Base-by-base conservation (phyloP, 1,284 basidiomycete genomes). In the Sporisorium iseilematis-ciliati region DNA sequence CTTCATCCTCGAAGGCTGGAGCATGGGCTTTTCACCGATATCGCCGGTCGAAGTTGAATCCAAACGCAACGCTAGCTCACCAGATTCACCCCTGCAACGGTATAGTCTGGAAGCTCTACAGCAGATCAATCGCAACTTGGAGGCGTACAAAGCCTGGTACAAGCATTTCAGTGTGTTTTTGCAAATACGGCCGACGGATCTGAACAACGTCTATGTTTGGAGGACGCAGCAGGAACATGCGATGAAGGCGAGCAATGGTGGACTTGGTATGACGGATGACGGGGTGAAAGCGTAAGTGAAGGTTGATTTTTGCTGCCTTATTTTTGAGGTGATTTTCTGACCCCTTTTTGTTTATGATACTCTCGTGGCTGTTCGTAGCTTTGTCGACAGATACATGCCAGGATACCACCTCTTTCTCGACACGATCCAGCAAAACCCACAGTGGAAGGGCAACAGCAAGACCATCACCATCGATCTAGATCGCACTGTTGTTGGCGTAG, bases 351-450 rank as follows among this genome's bases (percentile, higher is more conserved):
- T 48, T 8, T 7, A n/a, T n/a, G n/a, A n/a, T 48, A n/a, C 46
- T 45, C 26, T 42, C 33, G 14, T 33, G 38, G n/a, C 7, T n/a
- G 33, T 33, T 43, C 1, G 25, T 50, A 65, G 68, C 2, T 75
- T 75, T 40, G 73, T 75, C 3, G 73, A 75, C 38, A 58, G 73
- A n/a, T 75, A 92, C 73, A 90, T 91, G 59, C 91, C 63, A 2
- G 59, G 64, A 10, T 66, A 66, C 46, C 18, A 68, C 23, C 51
- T 71, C 6, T 71, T 64, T 14, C 49, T 71, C 4, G 65, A 66
- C 16, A 66, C 65, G n/a, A 63, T 68, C 16, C 72, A 63, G 29
- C 38, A 60, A 14, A 66, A 75, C 21, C 45, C 42, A 18, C 57
- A 61, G 21, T 75, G 72, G 72, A 63, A 50, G 45, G 72, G 66